phyloP scores from a whole-genome alignment of 345 rosid genomes.

The Salix koriyanagi region DNA sequence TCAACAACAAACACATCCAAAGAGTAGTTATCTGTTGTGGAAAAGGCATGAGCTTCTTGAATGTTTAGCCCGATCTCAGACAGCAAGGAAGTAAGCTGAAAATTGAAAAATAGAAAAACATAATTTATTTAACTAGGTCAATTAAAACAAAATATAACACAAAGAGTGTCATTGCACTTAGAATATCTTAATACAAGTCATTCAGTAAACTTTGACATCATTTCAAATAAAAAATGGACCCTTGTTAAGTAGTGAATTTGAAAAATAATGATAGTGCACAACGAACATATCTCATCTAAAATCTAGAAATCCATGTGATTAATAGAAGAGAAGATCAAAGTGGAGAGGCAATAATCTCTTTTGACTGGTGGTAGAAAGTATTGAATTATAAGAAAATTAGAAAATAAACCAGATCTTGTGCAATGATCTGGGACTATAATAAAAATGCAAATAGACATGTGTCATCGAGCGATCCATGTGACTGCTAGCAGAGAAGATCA shows the following conservation, averaged over 20 bases:
- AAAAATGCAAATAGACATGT: neutral
- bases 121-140: neutral
- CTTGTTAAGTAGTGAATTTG: neutral
- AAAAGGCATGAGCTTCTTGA: constrained; percentile 75
- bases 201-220: neutral
- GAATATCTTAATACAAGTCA: neutral
- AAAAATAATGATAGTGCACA: neutral
- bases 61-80: constrained; percentile 65
- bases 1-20: constrained; percentile 73
- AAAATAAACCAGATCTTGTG: neutral
- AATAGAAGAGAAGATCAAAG: neutral
- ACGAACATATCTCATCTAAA: neutral
- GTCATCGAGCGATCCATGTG: neutral
- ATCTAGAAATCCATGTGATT: neutral
- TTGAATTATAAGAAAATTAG: neutral
- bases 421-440: neutral
- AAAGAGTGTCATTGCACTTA: neutral
- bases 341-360: neutral
- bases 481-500: neutral
- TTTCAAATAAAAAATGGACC: neutral
- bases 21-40: constrained; percentile 62
- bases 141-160: neutral
- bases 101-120: constrained; percentile 14
- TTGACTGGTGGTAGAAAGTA: neutral
- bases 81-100: constrained; percentile 60